phyloP scores from a whole-genome alignment of 2,329 filamentous ascomycete species.

The Bipolaris cookei region DNA sequence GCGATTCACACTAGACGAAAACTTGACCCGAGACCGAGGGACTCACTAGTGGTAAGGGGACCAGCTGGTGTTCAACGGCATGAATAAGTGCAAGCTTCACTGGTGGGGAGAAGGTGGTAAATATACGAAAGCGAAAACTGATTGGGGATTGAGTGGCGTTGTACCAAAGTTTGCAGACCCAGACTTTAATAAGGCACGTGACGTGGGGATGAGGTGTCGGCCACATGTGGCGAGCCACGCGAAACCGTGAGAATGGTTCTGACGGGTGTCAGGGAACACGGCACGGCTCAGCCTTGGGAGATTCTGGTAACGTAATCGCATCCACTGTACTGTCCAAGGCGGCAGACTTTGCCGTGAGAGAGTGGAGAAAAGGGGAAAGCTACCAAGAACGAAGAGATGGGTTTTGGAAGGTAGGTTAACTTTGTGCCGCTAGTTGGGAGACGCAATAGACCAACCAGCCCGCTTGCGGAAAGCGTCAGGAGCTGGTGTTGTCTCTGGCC shows the following conservation, averaged over 20 bases:
- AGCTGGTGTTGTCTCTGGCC: no score
- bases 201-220: neutral
- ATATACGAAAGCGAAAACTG: neutral
- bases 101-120: neutral
- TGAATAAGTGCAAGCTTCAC: neutral
- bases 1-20: neutral
- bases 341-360: no score
- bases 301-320: no score
- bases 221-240: neutral
- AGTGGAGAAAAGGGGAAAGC: no score
- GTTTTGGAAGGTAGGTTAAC: no score
- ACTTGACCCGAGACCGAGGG: neutral
- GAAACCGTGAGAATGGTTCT: neutral
- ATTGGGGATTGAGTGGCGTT: neutral
- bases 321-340: no score
- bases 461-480: no score
- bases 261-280: neutral
- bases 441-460: no score
- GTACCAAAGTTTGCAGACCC: no score
- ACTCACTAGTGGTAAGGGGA: neutral
- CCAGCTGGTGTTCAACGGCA: neutral
- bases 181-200: neutral
- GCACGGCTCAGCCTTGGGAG: neutral
- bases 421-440: no score
- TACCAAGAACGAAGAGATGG: no score